phyloP scores from a whole-genome alignment of 306 rosid genomes.

The Lathyrus sativus region DNA sequence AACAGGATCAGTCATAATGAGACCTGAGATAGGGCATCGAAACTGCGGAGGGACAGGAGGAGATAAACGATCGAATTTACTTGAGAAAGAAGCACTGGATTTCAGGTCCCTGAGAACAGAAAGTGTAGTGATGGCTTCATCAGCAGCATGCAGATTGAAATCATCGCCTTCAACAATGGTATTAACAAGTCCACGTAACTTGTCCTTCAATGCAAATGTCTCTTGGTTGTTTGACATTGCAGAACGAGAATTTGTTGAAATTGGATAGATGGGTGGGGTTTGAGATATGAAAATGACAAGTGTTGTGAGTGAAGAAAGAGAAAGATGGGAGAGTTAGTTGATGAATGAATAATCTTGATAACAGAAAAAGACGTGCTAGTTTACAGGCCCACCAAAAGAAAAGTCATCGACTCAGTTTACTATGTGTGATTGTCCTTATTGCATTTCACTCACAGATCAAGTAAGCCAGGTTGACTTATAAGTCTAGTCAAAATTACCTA shows the following conservation, averaged over 20 bases:
- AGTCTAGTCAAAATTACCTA: too few relatives aligned
- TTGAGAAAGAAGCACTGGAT: conserved; percentile 20
- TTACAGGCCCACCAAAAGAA: background rate
- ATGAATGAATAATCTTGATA: conserved; percentile 5
- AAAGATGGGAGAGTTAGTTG: background rate
- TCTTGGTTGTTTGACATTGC: conserved; percentile 13
- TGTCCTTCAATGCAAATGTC: conserved; percentile 45
- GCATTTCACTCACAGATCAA: too few relatives aligned
- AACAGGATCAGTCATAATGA: conserved; percentile 76
- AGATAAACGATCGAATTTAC: conserved; percentile 32
- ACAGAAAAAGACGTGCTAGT: background rate
- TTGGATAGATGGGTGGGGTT: too few relatives aligned
- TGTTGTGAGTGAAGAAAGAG: background rate
- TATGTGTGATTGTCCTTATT: too few relatives aligned
- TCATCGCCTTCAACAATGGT: conserved; percentile 55
- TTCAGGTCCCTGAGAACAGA: conserved; percentile 48
- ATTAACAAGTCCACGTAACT: conserved; percentile 48
- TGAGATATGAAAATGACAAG: background rate
- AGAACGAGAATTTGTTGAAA: background rate
- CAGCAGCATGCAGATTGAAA: conserved; percentile 33
- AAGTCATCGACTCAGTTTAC: too few relatives aligned
- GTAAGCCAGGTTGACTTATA: too few relatives aligned
- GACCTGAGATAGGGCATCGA: conserved; percentile 67
- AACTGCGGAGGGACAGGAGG: conserved; percentile 52
- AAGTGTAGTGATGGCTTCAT: conserved; percentile 59